Evolutionary conservation across 2,329 filamentous ascomycete genomes (phyloP).

Genomic region (Trichoderma sp.): DNA sequence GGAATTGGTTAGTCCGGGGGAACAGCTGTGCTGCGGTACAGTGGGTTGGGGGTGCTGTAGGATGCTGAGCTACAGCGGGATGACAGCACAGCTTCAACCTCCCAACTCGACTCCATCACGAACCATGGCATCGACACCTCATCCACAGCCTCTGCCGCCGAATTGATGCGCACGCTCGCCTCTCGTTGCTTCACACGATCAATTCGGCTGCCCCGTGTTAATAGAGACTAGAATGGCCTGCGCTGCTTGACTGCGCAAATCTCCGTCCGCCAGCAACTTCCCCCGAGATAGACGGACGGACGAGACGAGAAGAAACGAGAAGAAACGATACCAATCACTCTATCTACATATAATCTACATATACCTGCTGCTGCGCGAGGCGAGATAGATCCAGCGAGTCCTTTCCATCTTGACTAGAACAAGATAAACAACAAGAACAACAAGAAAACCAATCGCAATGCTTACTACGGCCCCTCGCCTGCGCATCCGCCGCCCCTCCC

Average conservation of each 20-base stretch:
- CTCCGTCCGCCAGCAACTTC: neutral
- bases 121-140: neutral
- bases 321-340: neutral
- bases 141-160: neutral
- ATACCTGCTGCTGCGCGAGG: neutral
- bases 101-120: neutral
- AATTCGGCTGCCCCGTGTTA: neutral
- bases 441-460: slow-evolving; percentile 44
- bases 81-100: slow-evolving; percentile 5
- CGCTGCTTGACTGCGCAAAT: neutral
- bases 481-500: slow-evolving; percentile 65
- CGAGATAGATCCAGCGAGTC: neutral
- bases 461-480: slow-evolving; percentile 59
- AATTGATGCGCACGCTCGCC: neutral
- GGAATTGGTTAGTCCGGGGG: neutral
- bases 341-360: no score
- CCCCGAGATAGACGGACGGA: neutral
- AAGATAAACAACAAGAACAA: neutral
- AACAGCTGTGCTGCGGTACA: neutral
- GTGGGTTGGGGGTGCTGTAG: neutral
- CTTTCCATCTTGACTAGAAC: neutral
- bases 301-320: neutral
- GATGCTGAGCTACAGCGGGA: neutral
- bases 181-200: neutral
- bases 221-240: slow-evolving; percentile 10